Conservation (phyloP, 208 protist genomes). For the Acanthamoeba royreba region DNA sequence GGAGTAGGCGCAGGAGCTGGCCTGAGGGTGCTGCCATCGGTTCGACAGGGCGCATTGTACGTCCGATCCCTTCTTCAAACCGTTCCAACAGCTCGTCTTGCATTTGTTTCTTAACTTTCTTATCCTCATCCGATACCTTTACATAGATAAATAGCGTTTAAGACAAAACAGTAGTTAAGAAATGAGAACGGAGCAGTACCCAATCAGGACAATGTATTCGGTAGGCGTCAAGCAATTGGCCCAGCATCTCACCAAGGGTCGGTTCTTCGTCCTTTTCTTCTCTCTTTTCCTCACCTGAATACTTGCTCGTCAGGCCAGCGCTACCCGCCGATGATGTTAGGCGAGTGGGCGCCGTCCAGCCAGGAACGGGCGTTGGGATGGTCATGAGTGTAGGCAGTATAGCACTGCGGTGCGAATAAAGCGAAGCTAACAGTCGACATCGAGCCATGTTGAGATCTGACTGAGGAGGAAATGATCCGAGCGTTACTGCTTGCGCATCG, state of each 20-base stretch:
- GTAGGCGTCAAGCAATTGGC: neutral
- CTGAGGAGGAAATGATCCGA: neutral
- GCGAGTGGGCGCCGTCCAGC: neutral
- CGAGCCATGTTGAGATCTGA: neutral
- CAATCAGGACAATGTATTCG: neutral
- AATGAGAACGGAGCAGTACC: too few species aligned
- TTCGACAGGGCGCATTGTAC: neutral
- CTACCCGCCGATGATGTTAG: neutral
- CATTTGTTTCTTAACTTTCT: neutral
- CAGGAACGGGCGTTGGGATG: neutral
- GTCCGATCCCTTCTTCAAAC: neutral
- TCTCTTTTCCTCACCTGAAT: too few species aligned
- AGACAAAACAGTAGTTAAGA: too few species aligned
- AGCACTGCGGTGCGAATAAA: neutral
- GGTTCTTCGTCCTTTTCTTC: neutral
- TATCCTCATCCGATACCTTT: conserved; percentile 30
- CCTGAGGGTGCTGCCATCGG: neutral
- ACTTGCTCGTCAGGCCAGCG: too few species aligned
- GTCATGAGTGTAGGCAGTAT: neutral
- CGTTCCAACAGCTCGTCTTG: conserved; percentile 14
- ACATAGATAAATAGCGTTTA: neutral
- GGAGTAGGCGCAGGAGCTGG: neutral
- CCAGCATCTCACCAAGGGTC: neutral
- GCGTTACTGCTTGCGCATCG: neutral
- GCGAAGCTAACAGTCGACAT: neutral